Base-by-base conservation (phyloP, 768 basidiomycete species). In the Suillus alpinus region DNA sequence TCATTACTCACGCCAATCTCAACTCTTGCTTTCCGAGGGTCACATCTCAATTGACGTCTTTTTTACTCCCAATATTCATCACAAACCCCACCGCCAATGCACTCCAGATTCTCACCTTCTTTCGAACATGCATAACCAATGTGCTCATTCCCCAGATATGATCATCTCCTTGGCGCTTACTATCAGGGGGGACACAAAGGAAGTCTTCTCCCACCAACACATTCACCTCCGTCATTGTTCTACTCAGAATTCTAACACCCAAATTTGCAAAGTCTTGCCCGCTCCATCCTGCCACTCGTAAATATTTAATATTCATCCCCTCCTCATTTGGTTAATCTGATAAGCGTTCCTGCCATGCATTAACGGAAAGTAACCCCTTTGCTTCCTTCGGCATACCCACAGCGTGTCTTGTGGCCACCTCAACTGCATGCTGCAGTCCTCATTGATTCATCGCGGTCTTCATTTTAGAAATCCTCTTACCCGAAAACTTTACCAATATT, bases 351-450 rank as follows among this genome's bases (percentile, higher is more conserved):
- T 31, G n/a, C 14, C 49, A 50, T 50, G 16, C 29, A 7, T 4
- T 12, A 36, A 52, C 51, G 51, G 51, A 53, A 53, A 53, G 4
- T 52, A 52, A 47, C 46, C 46, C 51, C 32, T 52, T 50, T 52
- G 20, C 51, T 23, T 29, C 8, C 36, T 36, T 36, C 2, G 36
- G 46, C 16, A 14, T 40, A n/a, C 39, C 39, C 7, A n/a, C 4
- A 51, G 32, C 50, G 50, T 51, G 31, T 51, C 50, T 20, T 51
- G 31, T 51, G 50, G 18, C 49, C 50, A 23, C 52, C 10, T n/a
- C 18, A 46, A 23, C 49, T 32, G 13, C 14, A 53, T 8, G 36
- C 16, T 18, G 36, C 53, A 55, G 23, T 26, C 53, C 53, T 55
- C 53, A 7, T 55, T 55, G 23, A 39, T 55, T 23, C 36, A 39